A percentile compares a stretch with the other conserved stretches of the same genome.
Conservation (phyloP, 768 basidiomycete species). For the Russula lepida region DNA sequence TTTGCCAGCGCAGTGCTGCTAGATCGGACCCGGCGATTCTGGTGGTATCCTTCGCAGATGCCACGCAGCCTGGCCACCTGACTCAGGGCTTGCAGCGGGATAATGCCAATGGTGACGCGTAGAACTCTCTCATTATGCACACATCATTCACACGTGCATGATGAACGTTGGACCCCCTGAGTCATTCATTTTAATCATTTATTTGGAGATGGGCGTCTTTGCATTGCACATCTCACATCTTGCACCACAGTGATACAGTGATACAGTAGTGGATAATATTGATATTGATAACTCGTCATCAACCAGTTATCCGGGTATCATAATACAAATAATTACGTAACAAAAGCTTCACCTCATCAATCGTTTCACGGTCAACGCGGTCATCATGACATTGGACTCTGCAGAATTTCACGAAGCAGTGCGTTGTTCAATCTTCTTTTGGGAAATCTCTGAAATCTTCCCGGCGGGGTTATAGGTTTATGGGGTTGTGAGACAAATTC, state of each 20-base stretch:
- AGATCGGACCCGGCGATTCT: not conserved
- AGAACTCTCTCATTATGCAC: not conserved
- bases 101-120: not conserved
- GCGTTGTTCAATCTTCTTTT: conserved; percentile 19
- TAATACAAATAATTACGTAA: not conserved
- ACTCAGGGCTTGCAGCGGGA: not conserved
- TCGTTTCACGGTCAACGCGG: no score
- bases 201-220: not conserved
- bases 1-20: conserved; percentile 3
- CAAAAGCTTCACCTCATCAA: not conserved
- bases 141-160: not conserved
- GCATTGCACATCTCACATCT: no score
- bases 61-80: not conserved
- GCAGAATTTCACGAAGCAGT: conserved; percentile 59
- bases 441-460: not conserved
- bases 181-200: not conserved
- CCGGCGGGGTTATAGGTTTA: conserved; percentile 47
- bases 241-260: no score
- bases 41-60: not conserved
- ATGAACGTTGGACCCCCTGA: not conserved
- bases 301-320: not conserved
- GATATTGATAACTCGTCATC: no score
- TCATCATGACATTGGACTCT: conserved; percentile 34
- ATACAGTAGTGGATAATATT: not conserved
- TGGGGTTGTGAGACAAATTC: conserved; percentile 61